phyloP scores from a whole-genome alignment of 2,329 filamentous ascomycete genomes.

The Tolypocladium sp. region DNA sequence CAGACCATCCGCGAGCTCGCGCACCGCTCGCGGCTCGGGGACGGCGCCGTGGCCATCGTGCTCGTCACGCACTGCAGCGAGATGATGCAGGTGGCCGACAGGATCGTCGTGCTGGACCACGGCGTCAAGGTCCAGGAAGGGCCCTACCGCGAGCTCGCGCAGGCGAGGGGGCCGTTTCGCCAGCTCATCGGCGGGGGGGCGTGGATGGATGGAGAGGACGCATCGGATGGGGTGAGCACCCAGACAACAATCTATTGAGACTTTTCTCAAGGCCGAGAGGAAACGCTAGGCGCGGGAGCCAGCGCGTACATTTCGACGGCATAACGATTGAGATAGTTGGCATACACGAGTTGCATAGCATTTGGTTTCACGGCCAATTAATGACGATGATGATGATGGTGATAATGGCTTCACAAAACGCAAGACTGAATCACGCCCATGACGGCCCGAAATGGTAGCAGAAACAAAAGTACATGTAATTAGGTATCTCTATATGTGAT shows the following conservation, averaged over 20 bases:
- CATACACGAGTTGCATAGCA: neutral
- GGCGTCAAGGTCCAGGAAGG: slow-evolving; percentile 60
- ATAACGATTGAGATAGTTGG: neutral
- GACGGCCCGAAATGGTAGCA: neutral
- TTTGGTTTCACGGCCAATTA: too few species aligned
- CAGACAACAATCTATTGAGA: neutral
- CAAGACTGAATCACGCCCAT: neutral
- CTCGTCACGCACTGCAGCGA: slow-evolving; percentile 74
- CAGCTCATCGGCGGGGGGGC: slow-evolving; percentile 30
- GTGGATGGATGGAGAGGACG: slow-evolving; percentile 1
- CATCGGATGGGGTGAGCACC: neutral
- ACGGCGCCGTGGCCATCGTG: slow-evolving; percentile 54
- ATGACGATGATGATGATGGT: slow-evolving; percentile 2
- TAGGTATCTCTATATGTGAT: slow-evolving; percentile 4
- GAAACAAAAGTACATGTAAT: neutral
- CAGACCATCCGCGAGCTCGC: slow-evolving; percentile 50
- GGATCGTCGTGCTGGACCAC: slow-evolving; percentile 63
- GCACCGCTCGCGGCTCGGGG: slow-evolving; percentile 4
- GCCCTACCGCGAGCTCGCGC: slow-evolving; percentile 50
- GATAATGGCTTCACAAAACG: neutral
- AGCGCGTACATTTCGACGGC: neutral
- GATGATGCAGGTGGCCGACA: slow-evolving; percentile 78
- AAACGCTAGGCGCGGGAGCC: neutral
- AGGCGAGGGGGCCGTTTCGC: slow-evolving; percentile 33
- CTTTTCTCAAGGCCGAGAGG: neutral